Evolutionary conservation across 2,329 filamentous ascomycete genomes (phyloP), one percentile per base, ranked within the genome.

Genomic region (Cytospora paraplurivora): DNA sequence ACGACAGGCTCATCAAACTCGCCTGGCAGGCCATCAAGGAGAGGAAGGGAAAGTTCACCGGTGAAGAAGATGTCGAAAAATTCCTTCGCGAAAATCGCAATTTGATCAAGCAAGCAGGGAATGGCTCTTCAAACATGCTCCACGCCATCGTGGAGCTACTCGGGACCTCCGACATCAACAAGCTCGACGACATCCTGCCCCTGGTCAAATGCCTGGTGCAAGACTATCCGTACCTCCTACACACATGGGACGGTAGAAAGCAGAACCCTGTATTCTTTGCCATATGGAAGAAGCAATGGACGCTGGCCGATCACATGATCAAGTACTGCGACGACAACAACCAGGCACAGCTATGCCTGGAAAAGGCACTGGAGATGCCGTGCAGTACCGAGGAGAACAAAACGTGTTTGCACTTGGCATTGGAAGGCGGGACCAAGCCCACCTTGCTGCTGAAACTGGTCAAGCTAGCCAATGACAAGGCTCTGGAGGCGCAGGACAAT

Each of bases 221-320:
- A 19, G 32, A 38, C 41, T 17, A 2, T 11, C 3, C 56, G 17
- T 34, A 7, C n/a, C 32, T 58, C 1, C 32, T 58, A 1, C 50
- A 34, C 3, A n/a, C 35, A 8, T 1, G 3, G 41, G 38, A 58
- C 12, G 33, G 27, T 17, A 19, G 37, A 6, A 1, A 37, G 0
- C 56, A 51, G 44, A 58, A 58, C 13, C 56, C 56, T 6, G 41
- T 58, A 2, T 58, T 37, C 13, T 6, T 51, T n/a, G 56, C 56
- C 1, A 49, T 58, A 8, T 1, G 2, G 2, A 58, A 51, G 32
- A 58, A 51, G 44, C 35, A 32, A 15, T 50, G 12, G 1, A 5
- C 27, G 0, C 5, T 58, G 33, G 56, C 11, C n/a, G 41, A 50
- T 38, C 50, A 32, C 12, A 50, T 58, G 56, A 47, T 47, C 12